Evolutionary conservation across 2,329 filamentous ascomycete genomes (phyloP).

Genomic region (Paracamarosporium sp.): DNA sequence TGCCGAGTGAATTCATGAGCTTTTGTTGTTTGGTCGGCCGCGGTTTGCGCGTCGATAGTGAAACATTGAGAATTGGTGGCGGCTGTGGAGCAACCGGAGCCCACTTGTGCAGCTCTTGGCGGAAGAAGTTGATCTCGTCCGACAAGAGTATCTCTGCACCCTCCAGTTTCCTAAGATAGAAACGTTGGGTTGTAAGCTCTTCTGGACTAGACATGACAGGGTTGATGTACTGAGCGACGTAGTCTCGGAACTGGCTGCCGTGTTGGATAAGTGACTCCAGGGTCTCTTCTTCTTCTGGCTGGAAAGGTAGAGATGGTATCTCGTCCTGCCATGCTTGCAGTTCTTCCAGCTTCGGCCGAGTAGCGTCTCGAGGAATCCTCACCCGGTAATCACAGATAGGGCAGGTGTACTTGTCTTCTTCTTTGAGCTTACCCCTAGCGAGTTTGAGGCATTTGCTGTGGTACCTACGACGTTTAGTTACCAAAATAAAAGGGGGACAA

Average conservation of each 20-base stretch:
- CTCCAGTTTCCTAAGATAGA: conserved; percentile 96
- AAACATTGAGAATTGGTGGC: conserved; percentile 85
- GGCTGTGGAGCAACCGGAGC: conserved; percentile 85
- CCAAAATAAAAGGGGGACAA: background rate
- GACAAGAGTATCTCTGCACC: conserved; percentile 92
- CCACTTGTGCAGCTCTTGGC: conserved; percentile 94
- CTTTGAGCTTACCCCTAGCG: conserved; percentile 95
- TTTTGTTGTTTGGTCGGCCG: conserved; percentile 97
- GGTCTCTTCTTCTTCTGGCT: conserved; percentile 91
- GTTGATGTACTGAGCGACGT: conserved; percentile 81
- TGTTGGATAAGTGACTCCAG: conserved; percentile 86
- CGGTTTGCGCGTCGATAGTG: conserved; percentile 91
- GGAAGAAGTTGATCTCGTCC: conserved; percentile 96
- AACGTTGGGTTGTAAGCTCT: conserved; percentile 87
- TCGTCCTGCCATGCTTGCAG: conserved; percentile 84
- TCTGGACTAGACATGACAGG: conserved; percentile 80
- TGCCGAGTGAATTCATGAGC: conserved; percentile 85
- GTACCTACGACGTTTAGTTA: conserved; percentile 69
- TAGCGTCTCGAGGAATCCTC: conserved; percentile 94
- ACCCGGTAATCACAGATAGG: conserved; percentile 98
- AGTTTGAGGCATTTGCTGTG: conserved; percentile 99
- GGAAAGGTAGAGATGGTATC: conserved; percentile 81
- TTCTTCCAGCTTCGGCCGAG: conserved; percentile 93
- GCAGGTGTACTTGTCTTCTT: conserved; percentile 97
- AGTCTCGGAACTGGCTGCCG: conserved; percentile 82